Evolutionary conservation across 169 alveolate species (phyloP).

Genomic region (Plasmodium relictum): DNA sequence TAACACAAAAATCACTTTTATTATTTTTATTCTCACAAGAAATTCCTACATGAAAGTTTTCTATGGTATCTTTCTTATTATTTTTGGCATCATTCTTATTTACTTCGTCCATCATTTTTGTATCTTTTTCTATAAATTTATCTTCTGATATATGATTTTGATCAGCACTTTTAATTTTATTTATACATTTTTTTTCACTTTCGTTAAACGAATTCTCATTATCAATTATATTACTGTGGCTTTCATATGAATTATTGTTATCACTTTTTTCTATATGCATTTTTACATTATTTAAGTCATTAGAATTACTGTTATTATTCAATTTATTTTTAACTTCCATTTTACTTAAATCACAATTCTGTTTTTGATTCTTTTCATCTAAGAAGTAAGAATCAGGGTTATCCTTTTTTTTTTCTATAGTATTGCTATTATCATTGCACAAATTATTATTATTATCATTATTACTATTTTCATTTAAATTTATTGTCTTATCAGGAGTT

Average conservation of each 20-base stretch:
- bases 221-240: background rate
- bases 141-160: background rate
- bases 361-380: background rate
- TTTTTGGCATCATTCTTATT: background rate
- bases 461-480: background rate
- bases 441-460: too few relatives aligned
- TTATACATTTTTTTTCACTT: background rate
- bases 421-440: too few relatives aligned
- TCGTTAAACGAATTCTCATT: background rate
- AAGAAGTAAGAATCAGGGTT: too few relatives aligned
- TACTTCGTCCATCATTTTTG: background rate
- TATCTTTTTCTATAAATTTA: background rate
- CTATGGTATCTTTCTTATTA: background rate
- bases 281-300: background rate
- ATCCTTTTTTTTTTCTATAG: too few relatives aligned
- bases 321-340: background rate
- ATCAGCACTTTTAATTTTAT: background rate
- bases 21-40: background rate
- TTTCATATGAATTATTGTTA: background rate
- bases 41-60: background rate
- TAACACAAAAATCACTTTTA: background rate
- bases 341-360: background rate
- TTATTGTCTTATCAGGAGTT: background rate
- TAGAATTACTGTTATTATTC: background rate
- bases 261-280: background rate